A percentile compares a stretch with the other conserved stretches of the same genome.
Conservation (phyloP, 1,139 yeast genomes). For the Yamadazyma taylorii region DNA sequence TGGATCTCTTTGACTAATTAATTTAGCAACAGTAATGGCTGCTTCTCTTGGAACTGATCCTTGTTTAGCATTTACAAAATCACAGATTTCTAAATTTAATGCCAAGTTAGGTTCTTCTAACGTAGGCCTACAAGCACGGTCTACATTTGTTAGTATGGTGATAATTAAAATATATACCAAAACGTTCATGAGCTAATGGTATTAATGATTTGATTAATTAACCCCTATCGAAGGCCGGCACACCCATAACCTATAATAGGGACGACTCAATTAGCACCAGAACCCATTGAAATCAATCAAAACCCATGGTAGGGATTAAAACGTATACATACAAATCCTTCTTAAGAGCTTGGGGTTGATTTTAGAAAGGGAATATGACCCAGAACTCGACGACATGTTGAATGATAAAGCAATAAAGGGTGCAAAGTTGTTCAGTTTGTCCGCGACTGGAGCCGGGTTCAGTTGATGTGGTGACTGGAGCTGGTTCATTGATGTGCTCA, state of each 20-base stretch:
- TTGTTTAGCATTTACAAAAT: conserved; percentile 87
- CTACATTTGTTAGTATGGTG: conserved; percentile 30
- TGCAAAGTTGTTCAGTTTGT: background rate
- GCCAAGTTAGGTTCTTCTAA: conserved; percentile 86
- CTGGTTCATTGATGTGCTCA: no score
- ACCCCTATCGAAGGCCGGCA: no score
- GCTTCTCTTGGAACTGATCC: conserved; percentile 93
- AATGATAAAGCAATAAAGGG: background rate
- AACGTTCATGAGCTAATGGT: no score
- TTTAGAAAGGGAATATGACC: conserved; percentile 45
- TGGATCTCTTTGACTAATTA: conserved; percentile 79
- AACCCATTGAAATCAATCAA: conserved; percentile 7
- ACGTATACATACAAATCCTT: conserved; percentile 56
- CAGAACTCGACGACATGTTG: conserved; percentile 23
- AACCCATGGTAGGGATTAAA: background rate
- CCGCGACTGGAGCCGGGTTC: background rate
- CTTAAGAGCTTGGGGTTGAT: conserved; percentile 61
- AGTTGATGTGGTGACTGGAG: background rate
- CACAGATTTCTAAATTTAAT: conserved; percentile 89
- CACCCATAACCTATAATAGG: no score
- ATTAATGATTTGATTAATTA: no score
- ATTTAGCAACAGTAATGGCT: conserved; percentile 82
- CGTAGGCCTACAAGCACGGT: conserved; percentile 87
- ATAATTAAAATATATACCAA: background rate
- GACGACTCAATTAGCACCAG: no score